Conservation (phyloP, 441 rosid genomes). For the Brassica hybrid region DNA sequence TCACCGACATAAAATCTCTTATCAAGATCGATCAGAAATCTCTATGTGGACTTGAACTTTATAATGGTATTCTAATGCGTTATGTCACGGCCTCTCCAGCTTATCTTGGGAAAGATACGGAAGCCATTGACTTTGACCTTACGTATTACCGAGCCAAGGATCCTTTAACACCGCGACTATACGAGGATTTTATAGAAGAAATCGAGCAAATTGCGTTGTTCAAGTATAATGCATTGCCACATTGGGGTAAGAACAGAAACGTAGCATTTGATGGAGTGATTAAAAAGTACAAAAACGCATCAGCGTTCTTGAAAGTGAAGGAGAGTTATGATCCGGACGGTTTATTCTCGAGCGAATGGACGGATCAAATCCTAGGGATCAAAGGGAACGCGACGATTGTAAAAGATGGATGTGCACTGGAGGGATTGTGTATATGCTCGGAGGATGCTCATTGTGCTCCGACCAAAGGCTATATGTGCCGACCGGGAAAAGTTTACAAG, state of each 20-base stretch:
- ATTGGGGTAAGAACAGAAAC: constrained; percentile 80
- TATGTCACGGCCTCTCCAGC: constrained; percentile 65
- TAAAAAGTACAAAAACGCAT: constrained; percentile 49
- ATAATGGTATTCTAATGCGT: constrained; percentile 70
- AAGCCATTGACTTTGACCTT: constrained; percentile 59
- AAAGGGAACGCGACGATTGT: constrained; percentile 42
- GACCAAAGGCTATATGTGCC: constrained; percentile 54
- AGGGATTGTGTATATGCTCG: constrained; percentile 67
- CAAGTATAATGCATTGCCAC: constrained; percentile 66
- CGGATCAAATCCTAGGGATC: constrained; percentile 57
- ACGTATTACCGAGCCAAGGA: constrained; percentile 63
- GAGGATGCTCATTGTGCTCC: constrained; percentile 71
- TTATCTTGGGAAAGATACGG: constrained; percentile 62
- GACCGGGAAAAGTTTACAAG: constrained; percentile 55
- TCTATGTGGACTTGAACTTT: constrained; percentile 56
- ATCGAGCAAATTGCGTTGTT: constrained; percentile 72
- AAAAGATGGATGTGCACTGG: constrained; percentile 64
- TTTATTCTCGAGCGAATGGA: constrained; percentile 70
- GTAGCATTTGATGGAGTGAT: constrained; percentile 56
- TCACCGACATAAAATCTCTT: constrained; percentile 60
- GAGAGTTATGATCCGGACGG: constrained; percentile 57
- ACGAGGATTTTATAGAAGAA: constrained; percentile 63
- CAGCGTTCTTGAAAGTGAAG: constrained; percentile 51
- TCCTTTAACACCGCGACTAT: constrained; percentile 51
- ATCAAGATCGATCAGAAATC: constrained; percentile 47